These are phyloP conservation scores for Arctium lappa DNA, from an alignment of 129 eudicot species.

Conservation along the genomic window DNA sequence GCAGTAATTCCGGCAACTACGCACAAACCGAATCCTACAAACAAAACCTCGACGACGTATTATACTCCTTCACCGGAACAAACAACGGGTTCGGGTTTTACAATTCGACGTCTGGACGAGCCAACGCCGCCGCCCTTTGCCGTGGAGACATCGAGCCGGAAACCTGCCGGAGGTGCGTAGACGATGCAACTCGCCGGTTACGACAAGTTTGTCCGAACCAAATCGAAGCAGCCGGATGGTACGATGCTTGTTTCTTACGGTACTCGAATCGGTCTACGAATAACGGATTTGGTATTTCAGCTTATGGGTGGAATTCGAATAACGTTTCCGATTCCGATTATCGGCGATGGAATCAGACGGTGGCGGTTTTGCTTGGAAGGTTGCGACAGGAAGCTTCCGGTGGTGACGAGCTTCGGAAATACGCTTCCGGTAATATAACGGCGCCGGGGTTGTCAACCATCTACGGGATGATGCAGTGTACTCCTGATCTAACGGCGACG, in stretches of 20 bases:
- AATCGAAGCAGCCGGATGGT: conserved; percentile 29
- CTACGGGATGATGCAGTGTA: no score
- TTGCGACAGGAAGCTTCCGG: no score
- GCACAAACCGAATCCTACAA: conserved; percentile 6
- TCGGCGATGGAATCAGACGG: no score
- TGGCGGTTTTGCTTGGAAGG: no score
- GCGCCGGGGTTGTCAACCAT: no score
- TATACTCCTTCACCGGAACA: conserved; percentile 13
- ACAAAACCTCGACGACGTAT: conserved; percentile 8
- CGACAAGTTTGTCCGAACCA: conserved; percentile 21
- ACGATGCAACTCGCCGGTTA: conserved; percentile 17
- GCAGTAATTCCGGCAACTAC: not conserved
- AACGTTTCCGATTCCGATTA: no score
- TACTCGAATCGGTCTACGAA: no score
- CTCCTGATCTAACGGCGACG: not conserved
- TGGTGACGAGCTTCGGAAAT: no score
- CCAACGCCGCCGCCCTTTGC: conserved; percentile 23
- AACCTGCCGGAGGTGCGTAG: conserved; percentile 30
- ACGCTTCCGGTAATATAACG: no score
- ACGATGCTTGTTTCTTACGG: conserved; percentile 10
- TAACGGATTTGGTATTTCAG: no score
- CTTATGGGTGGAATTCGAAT: no score
- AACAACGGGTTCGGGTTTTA: not conserved
- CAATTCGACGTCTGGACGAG: not conserved
- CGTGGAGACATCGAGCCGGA: conserved; percentile 35